Evolutionary conservation across 306 rosid genomes (phyloP), one percentile per base, ranked within the genome.

Genomic region (Nissolia schottii): DNA sequence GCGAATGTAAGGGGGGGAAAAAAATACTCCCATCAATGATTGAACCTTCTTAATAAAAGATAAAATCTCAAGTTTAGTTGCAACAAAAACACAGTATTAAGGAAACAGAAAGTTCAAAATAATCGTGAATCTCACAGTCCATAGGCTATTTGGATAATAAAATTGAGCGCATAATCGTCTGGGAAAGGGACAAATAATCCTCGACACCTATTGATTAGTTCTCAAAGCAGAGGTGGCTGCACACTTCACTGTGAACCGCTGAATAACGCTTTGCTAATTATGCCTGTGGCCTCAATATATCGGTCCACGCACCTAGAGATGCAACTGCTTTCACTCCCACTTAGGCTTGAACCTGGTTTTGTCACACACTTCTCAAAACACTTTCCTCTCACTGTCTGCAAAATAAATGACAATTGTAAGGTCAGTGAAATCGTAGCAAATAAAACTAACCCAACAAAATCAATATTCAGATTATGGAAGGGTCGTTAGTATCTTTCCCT

Each of bases 231-330:
- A 6, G 71, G 53, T 38, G 25, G 71, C 50, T 64, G 60, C 43
- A 32, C 28, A 29, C 23, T 72, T 83, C 75, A 91, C 12, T 77
- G 89, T 20, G 75, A 28, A 62, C 84, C 83, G 18, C 88, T 82
- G 72, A 91, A 85, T 29, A 95, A 80, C 5, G 99, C 76, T 78
- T 78, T 87, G 83, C 93, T 89, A 71, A 95, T 75, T 49, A 95
- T 86, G 69, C 96, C 91, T 3, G 99, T 95, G 49, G 99, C 99
- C 85, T 95, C 99, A 18, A 95, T 84, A 64, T 89, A 95, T 84
- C 99, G 96, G 64, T 95, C 99, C 66, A 95, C 83, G 25, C 99
- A 95, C 80, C 97, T 85, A 34, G 96, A 91, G 80, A 91, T 53
- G 80, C 99, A 95, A 73, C 97, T 95, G 79, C 96, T 81, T 87